phyloP scores from a whole-genome alignment of 1,284 basidiomycete species.

The Gomphus sp. region DNA sequence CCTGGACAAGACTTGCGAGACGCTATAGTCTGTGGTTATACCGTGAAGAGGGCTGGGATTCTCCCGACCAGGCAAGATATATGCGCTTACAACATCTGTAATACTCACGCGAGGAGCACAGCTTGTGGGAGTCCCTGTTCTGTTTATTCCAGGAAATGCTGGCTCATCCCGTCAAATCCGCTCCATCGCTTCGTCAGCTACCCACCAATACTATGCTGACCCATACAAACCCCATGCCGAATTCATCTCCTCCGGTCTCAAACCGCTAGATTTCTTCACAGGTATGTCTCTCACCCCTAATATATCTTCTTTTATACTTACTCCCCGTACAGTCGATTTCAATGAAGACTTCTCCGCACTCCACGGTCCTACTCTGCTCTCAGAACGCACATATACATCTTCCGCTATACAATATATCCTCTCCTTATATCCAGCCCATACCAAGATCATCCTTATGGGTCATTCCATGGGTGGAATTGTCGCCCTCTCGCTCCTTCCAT shows the following conservation, averaged over 20 bases:
- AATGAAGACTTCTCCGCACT: constrained; percentile 97
- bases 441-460: constrained; percentile 69
- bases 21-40: constrained; percentile 88
- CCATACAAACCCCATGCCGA: constrained; percentile 39
- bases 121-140: constrained; percentile 64
- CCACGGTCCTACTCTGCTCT: constrained; percentile 80
- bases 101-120: constrained; percentile 15
- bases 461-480: constrained; percentile 99
- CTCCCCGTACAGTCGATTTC: constrained; percentile 65
- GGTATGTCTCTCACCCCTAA: constrained; percentile 33
- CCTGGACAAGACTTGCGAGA: constrained; percentile 58
- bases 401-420: constrained; percentile 73
- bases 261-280: constrained; percentile 77
- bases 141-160: constrained; percentile 97
- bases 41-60: constrained; percentile 82
- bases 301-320: neutral
- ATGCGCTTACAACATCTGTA: neutral
- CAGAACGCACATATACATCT: constrained; percentile 75
- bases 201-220: constrained; percentile 65
- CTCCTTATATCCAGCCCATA: constrained; percentile 58
- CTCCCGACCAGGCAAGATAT: constrained; percentile 40
- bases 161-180: constrained; percentile 92
- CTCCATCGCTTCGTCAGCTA: constrained; percentile 87
- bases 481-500: constrained; percentile 64
- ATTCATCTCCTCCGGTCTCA: constrained; percentile 36